Percentiles rank a stretch among this genome's conserved stretches.
Conservation (phyloP, 495 filamentous ascomycete species). For the Penicillium egyptiacum region DNA sequence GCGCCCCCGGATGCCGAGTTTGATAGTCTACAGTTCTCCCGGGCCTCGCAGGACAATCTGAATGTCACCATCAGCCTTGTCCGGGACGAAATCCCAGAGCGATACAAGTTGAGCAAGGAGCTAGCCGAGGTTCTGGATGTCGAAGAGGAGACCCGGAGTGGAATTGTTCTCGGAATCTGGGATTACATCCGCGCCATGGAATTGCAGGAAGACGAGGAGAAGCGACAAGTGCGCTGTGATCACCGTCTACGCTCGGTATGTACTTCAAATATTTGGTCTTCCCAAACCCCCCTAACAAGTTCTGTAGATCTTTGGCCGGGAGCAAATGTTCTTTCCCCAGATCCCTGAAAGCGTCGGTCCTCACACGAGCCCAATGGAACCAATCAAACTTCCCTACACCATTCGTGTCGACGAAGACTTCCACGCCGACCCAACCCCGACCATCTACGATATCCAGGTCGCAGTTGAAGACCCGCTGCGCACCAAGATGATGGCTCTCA, state of each 20-base stretch:
- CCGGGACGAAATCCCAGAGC: constrained; percentile 81
- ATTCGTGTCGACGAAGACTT: constrained; percentile 90
- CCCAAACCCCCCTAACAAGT: constrained; percentile 13
- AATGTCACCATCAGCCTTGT: constrained; percentile 88
- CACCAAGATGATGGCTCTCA: constrained; percentile 62
- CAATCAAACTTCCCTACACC: constrained; percentile 84
- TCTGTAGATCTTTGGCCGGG: constrained; percentile 69
- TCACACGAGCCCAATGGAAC: constrained; percentile 77
- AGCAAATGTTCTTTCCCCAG: constrained; percentile 84
- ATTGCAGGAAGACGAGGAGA: constrained; percentile 90
- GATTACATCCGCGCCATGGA: constrained; percentile 88
- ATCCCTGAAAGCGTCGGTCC: constrained; percentile 70
- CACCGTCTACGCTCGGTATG: constrained; percentile 71
- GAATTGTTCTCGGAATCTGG: constrained; percentile 87
- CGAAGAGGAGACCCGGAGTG: constrained; percentile 79
- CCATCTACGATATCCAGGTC: constrained; percentile 86
- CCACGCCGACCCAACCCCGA: constrained; percentile 61
- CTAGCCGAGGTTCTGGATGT: constrained; percentile 86
- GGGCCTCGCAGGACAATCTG: constrained; percentile 86
- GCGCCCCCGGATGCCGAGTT: constrained; percentile 66
- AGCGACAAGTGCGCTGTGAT: constrained; percentile 87
- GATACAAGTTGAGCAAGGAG: constrained; percentile 72
- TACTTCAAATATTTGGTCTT: constrained; percentile 4
- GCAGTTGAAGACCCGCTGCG: constrained; percentile 80
- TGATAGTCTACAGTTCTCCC: constrained; percentile 87